Base-by-base conservation (phyloP, 352 stramenopile genomes). In the Phytophthora fragariae region DNA sequence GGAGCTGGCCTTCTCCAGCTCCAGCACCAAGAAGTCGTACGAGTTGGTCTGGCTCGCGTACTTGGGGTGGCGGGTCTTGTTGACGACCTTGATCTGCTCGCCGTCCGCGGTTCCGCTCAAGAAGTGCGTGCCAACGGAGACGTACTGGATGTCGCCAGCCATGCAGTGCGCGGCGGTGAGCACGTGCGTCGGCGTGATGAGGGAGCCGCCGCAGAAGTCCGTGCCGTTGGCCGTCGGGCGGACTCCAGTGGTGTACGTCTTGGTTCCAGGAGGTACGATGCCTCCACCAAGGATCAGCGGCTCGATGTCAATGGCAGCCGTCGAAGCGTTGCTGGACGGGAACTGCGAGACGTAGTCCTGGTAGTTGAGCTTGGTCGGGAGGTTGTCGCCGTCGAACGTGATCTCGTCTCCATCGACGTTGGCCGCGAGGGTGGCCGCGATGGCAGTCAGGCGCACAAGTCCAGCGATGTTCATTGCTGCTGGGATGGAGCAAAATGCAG, bases 161-260 rank as follows among this genome's bases (percentile, higher is more conserved):
- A 76, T 76, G 70, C 83, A 92, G 66, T 94, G 85, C 0, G 84
- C 83, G 1, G 83, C 86, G 11, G 83, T 92, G 49, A 94, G 77
- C n/a, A 91, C 72, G 47, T 88, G 81, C 41, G 71, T 87, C 21
- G 82, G 75, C 12, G 83, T 84, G 69, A 94, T 91, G 58, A 94
- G 84, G 31, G 80, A 89, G 27, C 82, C 84, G 29, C 82, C 82
- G 58, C 87, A 94, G 53, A 86, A 85, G 54, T 75, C 70, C 37
- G 58, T 80, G 37, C 72, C 82, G 24, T 73, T 70, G 9, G 65
- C 58, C 5, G 79, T 79, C 31, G 57, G 21, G 27, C 82, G 82
- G 12, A 90, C 65, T 35, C 82, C 82, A 9, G 68, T 79, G 2
- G 76, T 83, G 72, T 88, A 92, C 52, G 77, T 89, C 70, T 88